Conservation (phyloP, 2,329 filamentous ascomycete genomes). For the Diaporthe sp. region DNA sequence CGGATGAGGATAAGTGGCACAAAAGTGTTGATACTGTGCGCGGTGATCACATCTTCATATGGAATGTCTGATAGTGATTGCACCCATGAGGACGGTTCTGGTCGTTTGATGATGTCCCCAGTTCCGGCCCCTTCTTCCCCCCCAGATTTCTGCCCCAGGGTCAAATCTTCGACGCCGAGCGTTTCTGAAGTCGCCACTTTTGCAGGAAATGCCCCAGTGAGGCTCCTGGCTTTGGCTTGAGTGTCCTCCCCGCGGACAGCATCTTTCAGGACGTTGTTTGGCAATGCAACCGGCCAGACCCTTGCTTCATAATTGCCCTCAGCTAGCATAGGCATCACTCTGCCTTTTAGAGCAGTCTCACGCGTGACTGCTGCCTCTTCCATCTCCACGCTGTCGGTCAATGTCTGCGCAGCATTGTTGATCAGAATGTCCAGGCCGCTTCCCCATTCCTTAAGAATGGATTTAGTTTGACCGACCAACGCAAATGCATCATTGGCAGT, state of each 20-base stretch:
- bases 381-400: conserved; percentile 51
- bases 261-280: background rate
- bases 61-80: conserved; percentile 54
- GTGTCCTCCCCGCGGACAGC: background rate
- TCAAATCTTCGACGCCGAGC: background rate
- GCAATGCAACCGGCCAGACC: background rate
- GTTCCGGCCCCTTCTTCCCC: background rate
- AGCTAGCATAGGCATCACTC: background rate
- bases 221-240: background rate
- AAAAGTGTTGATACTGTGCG: conserved; percentile 54
- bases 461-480: background rate
- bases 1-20: conserved; percentile 55
- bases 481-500: conserved; percentile 14
- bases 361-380: conserved; percentile 51
- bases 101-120: conserved; percentile 34
- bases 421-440: conserved; percentile 51
- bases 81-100: conserved; percentile 50
- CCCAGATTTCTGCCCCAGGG: background rate
- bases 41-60: conserved; percentile 55
- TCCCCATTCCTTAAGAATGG: background rate
- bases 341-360: background rate
- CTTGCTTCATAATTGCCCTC: background rate
- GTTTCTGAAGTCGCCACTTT: background rate
- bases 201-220: background rate
- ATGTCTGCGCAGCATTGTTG: conserved; percentile 57